Conservation (phyloP, 108 stramenopile species). For the Licmophora abbreviata region DNA sequence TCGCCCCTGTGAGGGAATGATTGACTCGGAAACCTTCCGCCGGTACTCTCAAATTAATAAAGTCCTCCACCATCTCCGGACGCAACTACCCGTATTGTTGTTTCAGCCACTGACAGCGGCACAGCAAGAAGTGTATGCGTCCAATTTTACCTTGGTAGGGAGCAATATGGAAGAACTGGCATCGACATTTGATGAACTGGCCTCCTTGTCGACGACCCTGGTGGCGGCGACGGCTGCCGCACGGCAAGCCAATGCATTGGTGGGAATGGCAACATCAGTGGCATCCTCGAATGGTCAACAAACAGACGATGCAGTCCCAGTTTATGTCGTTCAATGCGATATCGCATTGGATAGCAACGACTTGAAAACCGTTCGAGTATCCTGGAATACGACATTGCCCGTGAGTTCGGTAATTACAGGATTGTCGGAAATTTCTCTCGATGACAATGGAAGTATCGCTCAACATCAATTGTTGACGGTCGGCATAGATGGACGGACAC, state of each 20-base stretch:
- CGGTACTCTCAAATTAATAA: conserved; percentile 7
- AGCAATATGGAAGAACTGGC: conserved; percentile 1
- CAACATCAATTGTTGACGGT: background rate
- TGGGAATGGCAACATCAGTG: background rate
- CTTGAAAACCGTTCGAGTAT: background rate
- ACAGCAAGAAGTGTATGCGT: conserved; percentile 5
- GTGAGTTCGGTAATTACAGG: no score
- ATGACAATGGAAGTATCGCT: background rate
- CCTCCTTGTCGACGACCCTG: conserved; percentile 17
- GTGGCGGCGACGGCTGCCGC: conserved; percentile 18
- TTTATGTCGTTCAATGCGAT: no score
- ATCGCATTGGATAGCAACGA: no score
- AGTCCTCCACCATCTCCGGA: conserved; percentile 9
- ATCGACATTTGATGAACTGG: conserved; percentile 15
- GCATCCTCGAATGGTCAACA: background rate
- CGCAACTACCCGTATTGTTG: conserved; percentile 15
- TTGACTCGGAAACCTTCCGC: background rate
- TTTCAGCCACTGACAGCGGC: conserved; percentile 11
- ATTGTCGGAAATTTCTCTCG: background rate
- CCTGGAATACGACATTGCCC: background rate
- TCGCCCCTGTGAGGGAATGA: background rate
- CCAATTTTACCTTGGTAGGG: background rate
- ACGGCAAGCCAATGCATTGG: conserved; percentile 6
- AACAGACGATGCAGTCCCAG: background rate
- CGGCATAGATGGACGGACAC: background rate